Evolutionary conservation across 140 eudicot genomes (phyloP).

Genomic region (Bidens hawaiensis): DNA sequence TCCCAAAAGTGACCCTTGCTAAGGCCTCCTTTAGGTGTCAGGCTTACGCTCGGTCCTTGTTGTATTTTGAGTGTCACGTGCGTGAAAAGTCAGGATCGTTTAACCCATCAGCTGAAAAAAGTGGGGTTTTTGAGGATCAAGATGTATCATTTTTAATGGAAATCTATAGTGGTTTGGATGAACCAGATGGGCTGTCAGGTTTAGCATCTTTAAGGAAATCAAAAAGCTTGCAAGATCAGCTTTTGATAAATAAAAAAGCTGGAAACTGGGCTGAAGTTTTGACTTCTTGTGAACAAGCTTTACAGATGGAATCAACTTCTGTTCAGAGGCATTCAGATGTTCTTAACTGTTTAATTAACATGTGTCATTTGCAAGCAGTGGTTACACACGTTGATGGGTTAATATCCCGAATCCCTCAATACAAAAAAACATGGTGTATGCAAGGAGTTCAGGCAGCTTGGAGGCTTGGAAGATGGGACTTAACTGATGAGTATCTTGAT

Average conservation of each 20-base stretch:
- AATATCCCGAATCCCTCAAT: constrained; percentile 75
- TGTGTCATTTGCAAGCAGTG: constrained; percentile 96
- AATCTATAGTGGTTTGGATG: constrained; percentile 89
- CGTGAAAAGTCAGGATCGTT: constrained; percentile 94
- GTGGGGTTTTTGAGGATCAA: constrained; percentile 84
- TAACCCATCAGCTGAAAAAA: constrained; percentile 86
- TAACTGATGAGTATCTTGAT: constrained; percentile 78
- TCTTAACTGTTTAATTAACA: constrained; percentile 83
- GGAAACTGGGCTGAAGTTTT: constrained; percentile 99
- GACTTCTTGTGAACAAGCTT: constrained; percentile 95
- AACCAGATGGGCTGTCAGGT: constrained; percentile 95
- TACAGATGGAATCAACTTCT: constrained; percentile 96
- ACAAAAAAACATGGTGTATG: constrained; percentile 98
- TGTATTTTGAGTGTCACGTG: constrained; percentile 92
- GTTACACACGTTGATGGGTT: constrained; percentile 98
- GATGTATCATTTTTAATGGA: constrained; percentile 91
- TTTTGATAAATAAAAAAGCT: constrained; percentile 79
- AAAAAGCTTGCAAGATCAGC: constrained; percentile 84
- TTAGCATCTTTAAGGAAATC: constrained; percentile 86
- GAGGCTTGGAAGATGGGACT: constrained; percentile 99
- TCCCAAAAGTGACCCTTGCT: constrained; percentile 90
- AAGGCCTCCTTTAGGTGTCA: constrained; percentile 98
- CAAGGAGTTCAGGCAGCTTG: constrained; percentile 99
- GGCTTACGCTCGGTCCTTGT: constrained; percentile 92
- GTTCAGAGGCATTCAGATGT: constrained; percentile 97